Base-by-base conservation (phyloP, 805 yeast species). In the Jamesozyma jinghongensis region DNA sequence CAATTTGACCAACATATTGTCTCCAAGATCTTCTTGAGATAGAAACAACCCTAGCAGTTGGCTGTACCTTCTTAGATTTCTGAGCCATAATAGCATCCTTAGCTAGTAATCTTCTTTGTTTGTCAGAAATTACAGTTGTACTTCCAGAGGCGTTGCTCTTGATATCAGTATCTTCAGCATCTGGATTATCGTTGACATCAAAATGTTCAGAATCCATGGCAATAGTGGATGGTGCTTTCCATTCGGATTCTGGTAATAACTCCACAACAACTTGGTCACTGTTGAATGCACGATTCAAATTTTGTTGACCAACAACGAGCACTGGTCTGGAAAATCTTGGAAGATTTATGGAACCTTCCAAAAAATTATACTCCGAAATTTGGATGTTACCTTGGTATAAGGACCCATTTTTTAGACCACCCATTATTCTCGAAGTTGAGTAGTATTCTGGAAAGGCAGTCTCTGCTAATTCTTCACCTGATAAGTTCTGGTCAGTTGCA, bases 11-110 rank as follows among this genome's bases (percentile, higher is more conserved):
- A 30, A 92, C 98, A 56, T 88, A 92, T 49, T 80, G 79, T 60
- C 98, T 75, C 98, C 98, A 92, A 46, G 90, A 85, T 63, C 99
- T 75, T 64, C 85, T 81, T 32, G 79, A 68, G 19, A 92, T 74
- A 22, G 95, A 94, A 11, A 92, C 97, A 28, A 92, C 83, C 50
- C 77, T 76, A 2, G 94, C 97, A 0, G 98, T 90, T n/a, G 97
- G 98, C 56, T 83, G 87, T 18, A 81, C 60, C 47, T 73, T 73
- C 35, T 60, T 62, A 10, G 64, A 59, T 25, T 70, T 62, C 28
- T 79, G 83, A 2, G 80, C 81, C 34, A 62, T 61, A 26, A 75
- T 68, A 0, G 96, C 96, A 47, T 85, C 90, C 48, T 81, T 82
- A 0, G 86, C 81, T 36, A 88, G 68, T 16, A 79, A 54, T 41